Base-by-base conservation (phyloP, 2,329 filamentous ascomycete genomes). In the Trichocomaceae sp. region DNA sequence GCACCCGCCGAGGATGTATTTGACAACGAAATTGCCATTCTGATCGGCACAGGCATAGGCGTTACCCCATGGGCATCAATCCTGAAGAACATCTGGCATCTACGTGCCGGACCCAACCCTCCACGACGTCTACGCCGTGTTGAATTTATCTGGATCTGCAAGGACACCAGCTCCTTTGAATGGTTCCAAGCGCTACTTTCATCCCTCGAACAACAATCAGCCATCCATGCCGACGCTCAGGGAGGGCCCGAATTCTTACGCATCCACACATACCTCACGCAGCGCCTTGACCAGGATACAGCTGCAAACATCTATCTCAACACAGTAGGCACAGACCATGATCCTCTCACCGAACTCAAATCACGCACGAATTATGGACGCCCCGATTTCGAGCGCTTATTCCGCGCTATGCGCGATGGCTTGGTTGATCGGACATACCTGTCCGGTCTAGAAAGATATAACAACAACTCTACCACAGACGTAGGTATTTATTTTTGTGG, bases 121-220 rank as follows among this genome's bases (percentile, higher is more conserved):
- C 91, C 92, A 1, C 84, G 83, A 49, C 88, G 92, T 67, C 85
- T 99, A 47, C 88, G 90, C 57, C 87, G 93, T 70, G 92, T 99
- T 31, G 93, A 99, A 72, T 99, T 99, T 74, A 95, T 99, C 77
- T 99, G 93, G 93, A 86, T 97, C 50, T 96, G 92, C 81, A 93
- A 88, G 71, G 91, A 96, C 67, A 96, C 91, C 0, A 87, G 83
- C 33, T 96, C 91, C 0, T 99, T 99, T 66, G 93, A 97, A 75
- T 99, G 93, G 93, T 97, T 99, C 79, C 93, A 99, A 70, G 90
- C 88, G 1, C 83, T 99, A 0, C 82, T 99, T 15, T 88, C 88
- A 0, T 95, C 89, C 0, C 86, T 99, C 20, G 93, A 99, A 73
- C 80, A 85, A 35, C 93, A 99, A 69, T 91, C 87, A 49, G 82